Percentiles rank a stretch among this genome's conserved stretches.
These are phyloP conservation scores for Trichoderma hamatum DNA, from an alignment of 2,329 filamentous ascomycete genomes.

Conservation along the genomic window DNA sequence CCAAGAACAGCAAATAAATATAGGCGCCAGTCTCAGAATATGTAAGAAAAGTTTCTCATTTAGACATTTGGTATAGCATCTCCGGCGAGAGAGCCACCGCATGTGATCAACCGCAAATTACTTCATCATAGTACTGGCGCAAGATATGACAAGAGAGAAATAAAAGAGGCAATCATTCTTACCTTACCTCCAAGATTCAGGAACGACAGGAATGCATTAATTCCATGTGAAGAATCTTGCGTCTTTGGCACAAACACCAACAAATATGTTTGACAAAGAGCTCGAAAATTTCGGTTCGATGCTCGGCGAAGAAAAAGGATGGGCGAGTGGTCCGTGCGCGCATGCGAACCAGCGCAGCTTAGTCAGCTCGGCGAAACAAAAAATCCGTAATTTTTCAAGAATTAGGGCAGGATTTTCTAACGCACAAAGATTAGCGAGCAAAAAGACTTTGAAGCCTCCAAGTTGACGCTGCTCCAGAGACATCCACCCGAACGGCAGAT, in stretches of 20 bases:
- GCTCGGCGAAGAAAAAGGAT: conserved; percentile 14
- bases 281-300: conserved; percentile 22
- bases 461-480: conserved; percentile 42
- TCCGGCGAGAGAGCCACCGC: conserved; percentile 87
- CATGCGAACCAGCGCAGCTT: not conserved
- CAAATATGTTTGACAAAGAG: conserved; percentile 15
- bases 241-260: not conserved
- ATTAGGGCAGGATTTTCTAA: conserved; percentile 46
- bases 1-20: conserved; percentile 32
- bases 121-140: conserved; percentile 70
- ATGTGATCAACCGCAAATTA: conserved; percentile 98
- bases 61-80: conserved; percentile 74
- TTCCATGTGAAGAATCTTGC: not conserved
- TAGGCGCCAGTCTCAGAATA: conserved; percentile 73
- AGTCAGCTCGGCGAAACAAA: conserved; percentile 35
- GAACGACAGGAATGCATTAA: not conserved
- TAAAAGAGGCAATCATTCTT: conserved; percentile 31
- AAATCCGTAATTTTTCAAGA: conserved; percentile 39
- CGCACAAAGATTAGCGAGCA: no score
- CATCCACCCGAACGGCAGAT: conserved; percentile 45
- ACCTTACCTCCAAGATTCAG: conserved; percentile 36
- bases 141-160: conserved; percentile 25
- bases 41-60: conserved; percentile 99
- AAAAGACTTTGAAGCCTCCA: no score
- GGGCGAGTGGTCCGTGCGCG: conserved; percentile 28